Evolutionary conservation across 2,329 filamentous ascomycete genomes (phyloP).

Genomic region (Pseudogymnoascus sp.): DNA sequence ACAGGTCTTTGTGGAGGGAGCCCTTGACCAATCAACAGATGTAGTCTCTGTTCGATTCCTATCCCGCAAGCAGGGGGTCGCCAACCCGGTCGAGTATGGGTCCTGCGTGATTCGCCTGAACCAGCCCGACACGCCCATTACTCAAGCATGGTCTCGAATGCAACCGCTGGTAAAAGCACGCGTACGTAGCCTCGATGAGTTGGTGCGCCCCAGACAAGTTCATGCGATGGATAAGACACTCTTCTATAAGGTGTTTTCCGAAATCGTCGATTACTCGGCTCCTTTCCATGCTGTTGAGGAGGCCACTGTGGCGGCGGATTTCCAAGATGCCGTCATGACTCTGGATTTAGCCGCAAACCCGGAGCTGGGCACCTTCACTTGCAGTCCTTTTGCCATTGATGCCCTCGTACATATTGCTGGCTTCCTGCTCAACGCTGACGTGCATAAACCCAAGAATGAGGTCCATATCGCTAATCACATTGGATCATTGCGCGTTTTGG

Average conservation of each 20-base stretch:
- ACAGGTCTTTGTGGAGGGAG: not conserved
- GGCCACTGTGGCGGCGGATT: constrained; percentile 16
- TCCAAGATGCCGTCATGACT: not conserved
- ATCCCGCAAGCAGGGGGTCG: not conserved
- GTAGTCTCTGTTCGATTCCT: not conserved
- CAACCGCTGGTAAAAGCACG: not conserved
- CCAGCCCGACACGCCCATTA: not conserved
- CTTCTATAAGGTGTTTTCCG: constrained; percentile 25
- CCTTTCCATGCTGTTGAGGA: constrained; percentile 25
- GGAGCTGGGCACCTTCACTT: constrained; percentile 39
- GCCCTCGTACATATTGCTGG: constrained; percentile 48
- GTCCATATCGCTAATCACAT: constrained; percentile 54
- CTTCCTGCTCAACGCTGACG: constrained; percentile 48
- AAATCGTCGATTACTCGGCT: constrained; percentile 22
- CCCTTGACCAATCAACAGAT: not conserved
- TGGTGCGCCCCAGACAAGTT: not conserved
- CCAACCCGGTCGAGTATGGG: not conserved
- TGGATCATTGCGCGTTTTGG: constrained; percentile 37
- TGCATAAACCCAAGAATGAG: constrained; percentile 44
- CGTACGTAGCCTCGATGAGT: not conserved
- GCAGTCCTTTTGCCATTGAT: constrained; percentile 49
- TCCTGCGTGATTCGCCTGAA: not conserved
- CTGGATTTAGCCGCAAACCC: not conserved
- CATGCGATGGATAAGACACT: constrained; percentile 3
- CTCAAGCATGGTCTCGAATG: not conserved